A percentile compares a stretch with the other conserved stretches of the same genome.
phyloP scores from a whole-genome alignment of 768 basidiomycete species.

The Leccinum uliginosum region DNA sequence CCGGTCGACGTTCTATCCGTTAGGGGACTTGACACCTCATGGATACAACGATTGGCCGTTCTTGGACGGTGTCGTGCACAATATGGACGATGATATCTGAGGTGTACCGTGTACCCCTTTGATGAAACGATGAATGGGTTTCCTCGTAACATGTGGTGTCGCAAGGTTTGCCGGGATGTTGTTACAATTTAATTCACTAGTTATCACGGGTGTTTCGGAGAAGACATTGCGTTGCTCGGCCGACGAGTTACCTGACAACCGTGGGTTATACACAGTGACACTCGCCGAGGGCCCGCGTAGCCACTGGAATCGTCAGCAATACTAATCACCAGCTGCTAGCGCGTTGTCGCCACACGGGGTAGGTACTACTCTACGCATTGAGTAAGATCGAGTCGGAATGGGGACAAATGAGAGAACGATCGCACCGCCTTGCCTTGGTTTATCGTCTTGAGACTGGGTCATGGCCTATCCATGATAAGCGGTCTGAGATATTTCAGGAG shows the following conservation, averaged over 20 bases:
- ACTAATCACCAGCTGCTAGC: background rate
- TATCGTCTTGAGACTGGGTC: background rate
- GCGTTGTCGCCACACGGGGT: background rate
- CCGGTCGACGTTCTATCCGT: background rate
- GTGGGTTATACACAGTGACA: background rate
- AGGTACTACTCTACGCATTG: background rate
- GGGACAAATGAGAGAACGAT: background rate
- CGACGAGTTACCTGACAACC: background rate
- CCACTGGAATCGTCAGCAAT: background rate
- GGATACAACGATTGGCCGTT: background rate
- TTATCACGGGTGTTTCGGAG: background rate
- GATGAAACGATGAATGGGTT: background rate
- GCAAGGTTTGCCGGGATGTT: background rate
- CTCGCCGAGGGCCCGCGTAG: background rate
- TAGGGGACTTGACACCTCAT: background rate
- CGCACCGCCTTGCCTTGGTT: background rate
- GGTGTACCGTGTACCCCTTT: background rate
- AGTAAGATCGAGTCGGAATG: background rate
- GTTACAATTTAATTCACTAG: background rate
- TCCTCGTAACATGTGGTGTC: background rate
- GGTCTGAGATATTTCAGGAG: background rate
- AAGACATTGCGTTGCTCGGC: conserved; percentile 9
- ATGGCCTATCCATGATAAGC: background rate
- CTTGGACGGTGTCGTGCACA: background rate
- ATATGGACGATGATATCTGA: background rate